These are phyloP conservation scores for Sordariomycetes sp. DNA, from an alignment of 2,329 filamentous ascomycete genomes.

Conservation along the genomic window DNA sequence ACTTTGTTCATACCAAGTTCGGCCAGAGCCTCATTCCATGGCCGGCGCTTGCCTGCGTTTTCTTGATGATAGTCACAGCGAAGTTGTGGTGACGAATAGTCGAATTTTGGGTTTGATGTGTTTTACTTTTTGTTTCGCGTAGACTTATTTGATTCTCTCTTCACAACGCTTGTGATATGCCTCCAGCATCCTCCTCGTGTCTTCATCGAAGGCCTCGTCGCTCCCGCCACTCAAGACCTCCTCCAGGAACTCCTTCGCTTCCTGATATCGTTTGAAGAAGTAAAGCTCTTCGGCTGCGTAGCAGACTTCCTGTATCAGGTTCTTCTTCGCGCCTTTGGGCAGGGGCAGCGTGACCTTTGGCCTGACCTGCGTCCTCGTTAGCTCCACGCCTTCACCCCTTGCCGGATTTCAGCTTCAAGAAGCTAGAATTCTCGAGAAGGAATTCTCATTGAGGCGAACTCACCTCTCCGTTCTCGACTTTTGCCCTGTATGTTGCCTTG, in stretches of 20 bases:
- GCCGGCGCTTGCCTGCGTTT: no score
- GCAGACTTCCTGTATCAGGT: constrained; percentile 37
- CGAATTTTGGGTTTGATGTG: no score
- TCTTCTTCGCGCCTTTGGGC: constrained; percentile 27
- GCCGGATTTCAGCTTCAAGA: not conserved
- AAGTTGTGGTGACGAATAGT: no score
- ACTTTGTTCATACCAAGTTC: no score
- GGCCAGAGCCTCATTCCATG: no score
- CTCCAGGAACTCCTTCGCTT: constrained; percentile 31
- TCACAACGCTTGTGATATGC: not conserved
- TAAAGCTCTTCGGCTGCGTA: constrained; percentile 51
- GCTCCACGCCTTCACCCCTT: not conserved
- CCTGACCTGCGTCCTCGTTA: constrained; percentile 28
- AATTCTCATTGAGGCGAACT: constrained; percentile 6
- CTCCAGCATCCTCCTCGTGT: constrained; percentile 2
- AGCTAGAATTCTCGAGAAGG: not conserved
- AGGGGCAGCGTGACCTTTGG: constrained; percentile 32
- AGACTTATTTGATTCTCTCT: no score
- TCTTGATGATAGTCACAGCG: no score
- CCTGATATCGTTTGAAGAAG: constrained; percentile 37
- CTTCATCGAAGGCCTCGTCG: not conserved
- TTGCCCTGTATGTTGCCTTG: constrained; percentile 32
- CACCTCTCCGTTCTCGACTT: constrained; percentile 47
- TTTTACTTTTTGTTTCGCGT: no score
- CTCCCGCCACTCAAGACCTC: constrained; percentile 17